phyloP scores from a whole-genome alignment of 495 filamentous ascomycete genomes.

The Patellaria atrata region DNA sequence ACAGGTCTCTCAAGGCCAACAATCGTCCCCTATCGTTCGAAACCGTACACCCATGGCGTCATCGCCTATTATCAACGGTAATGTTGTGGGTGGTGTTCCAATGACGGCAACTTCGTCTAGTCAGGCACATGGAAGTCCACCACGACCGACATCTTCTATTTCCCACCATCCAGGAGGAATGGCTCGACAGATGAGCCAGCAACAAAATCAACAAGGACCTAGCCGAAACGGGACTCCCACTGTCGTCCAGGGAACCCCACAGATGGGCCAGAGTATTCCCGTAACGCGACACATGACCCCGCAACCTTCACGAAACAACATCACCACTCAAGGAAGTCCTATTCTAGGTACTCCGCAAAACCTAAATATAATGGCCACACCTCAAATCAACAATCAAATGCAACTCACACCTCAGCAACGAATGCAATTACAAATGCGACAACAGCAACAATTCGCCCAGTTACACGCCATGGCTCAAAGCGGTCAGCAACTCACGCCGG shows the following conservation, averaged over 20 bases:
- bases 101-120: conserved; percentile 72
- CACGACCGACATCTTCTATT: conserved; percentile 60
- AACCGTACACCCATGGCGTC: conserved; percentile 70
- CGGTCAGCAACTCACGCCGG: conserved; percentile 19
- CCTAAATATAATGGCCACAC: conserved; percentile 28
- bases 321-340: conserved; percentile 26
- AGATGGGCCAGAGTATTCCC: conserved; percentile 33
- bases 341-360: conserved; percentile 50
- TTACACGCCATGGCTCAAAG: too few species aligned
- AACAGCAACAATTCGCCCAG: conserved; percentile 8
- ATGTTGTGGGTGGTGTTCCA: conserved; percentile 44
- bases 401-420: conserved; percentile 19
- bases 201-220: conserved; percentile 38
- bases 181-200: conserved; percentile 66
- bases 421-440: conserved; percentile 17
- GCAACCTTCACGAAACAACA: conserved; percentile 22
- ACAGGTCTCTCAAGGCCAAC: conserved; percentile 43
- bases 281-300: conserved; percentile 44
- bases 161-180: conserved; percentile 61
- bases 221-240: conserved; percentile 66
- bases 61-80: conserved; percentile 54
- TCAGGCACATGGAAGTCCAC: conserved; percentile 58
- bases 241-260: conserved; percentile 65
- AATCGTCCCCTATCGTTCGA: conserved; percentile 65
- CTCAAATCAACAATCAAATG: conserved; percentile 14